phyloP scores from a whole-genome alignment of 2,329 filamentous ascomycete genomes.

The Pseudocercospora macadamiae region DNA sequence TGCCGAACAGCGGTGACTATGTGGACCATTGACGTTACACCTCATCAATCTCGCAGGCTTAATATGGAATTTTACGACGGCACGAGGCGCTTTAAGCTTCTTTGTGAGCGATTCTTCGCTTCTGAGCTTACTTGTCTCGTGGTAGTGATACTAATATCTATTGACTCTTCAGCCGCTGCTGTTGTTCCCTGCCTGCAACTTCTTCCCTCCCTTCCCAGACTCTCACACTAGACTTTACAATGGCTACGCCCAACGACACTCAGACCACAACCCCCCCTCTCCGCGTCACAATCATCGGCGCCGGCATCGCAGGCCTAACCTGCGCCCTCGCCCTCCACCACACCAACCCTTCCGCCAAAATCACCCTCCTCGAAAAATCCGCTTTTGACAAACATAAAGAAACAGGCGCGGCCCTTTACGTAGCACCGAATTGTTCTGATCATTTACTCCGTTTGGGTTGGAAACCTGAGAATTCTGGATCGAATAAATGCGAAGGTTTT shows the following conservation, averaged over 20 bases:
- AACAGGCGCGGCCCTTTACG: slow-evolving; percentile 62
- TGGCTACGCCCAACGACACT: neutral
- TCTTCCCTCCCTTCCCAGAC: neutral
- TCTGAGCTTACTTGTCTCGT: too few relatives aligned
- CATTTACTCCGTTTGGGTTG: slow-evolving; percentile 47
- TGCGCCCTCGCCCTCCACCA: slow-evolving; percentile 57
- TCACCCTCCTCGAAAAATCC: slow-evolving; percentile 59
- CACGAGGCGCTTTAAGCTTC: too few relatives aligned
- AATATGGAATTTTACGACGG: too few relatives aligned
- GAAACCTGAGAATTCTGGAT: slow-evolving; percentile 27
- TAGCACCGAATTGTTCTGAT: slow-evolving; percentile 64
- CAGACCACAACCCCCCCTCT: neutral
- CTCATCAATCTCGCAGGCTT: too few relatives aligned
- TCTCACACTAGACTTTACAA: too few relatives aligned
- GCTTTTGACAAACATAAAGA: slow-evolving; percentile 48
- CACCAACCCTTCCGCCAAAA: slow-evolving; percentile 49
- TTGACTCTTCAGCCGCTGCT: too few relatives aligned
- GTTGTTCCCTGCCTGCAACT: too few relatives aligned
- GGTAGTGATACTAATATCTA: too few relatives aligned
- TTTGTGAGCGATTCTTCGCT: too few relatives aligned
- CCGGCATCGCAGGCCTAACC: slow-evolving; percentile 57
- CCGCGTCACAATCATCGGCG: slow-evolving; percentile 44
- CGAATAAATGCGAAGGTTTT: slow-evolving; percentile 14
- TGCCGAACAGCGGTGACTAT: too few relatives aligned
- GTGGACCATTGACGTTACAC: too few relatives aligned